phyloP scores from a whole-genome alignment of 2,329 filamentous ascomycete genomes.

The Chrysosporium queenslandicum region DNA sequence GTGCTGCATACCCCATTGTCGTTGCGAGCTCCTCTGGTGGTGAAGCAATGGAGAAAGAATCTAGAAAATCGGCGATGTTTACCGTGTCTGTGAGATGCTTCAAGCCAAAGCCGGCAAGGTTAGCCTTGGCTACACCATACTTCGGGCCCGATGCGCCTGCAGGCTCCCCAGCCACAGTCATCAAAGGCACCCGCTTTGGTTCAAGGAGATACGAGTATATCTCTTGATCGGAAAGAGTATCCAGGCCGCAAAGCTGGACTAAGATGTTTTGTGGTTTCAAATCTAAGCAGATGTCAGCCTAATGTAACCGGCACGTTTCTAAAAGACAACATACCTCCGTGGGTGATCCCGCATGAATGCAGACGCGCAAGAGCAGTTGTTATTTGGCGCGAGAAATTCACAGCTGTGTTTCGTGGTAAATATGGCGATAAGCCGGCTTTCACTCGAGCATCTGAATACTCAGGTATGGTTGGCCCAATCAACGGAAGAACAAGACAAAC shows the following conservation, averaged over 20 bases:
- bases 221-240: constrained; percentile 2
- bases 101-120: not conserved
- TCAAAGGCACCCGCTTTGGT: not conserved
- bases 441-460: not conserved
- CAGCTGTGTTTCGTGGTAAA: not conserved
- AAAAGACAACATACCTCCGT: constrained; percentile 12
- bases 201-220: too few species aligned
- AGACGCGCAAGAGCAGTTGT: constrained; percentile 5
- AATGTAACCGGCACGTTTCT: too few species aligned
- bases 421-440: not conserved
- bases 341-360: constrained; percentile 6
- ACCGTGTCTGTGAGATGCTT: constrained; percentile 5
- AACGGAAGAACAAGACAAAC: constrained; percentile 27
- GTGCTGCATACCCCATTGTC: constrained; percentile 22
- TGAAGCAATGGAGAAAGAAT: constrained; percentile 18
- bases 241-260: not conserved
- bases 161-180: constrained; percentile 1
- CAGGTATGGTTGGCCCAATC: constrained; percentile 8
- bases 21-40: too few species aligned
- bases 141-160: not conserved
- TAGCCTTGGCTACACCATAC: constrained; percentile 1
- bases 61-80: constrained; percentile 20
- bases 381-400: too few species aligned
- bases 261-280: constrained; percentile 8
- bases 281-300: not conserved